Evolutionary conservation across 1,139 yeast species (phyloP).

Genomic region (Yamadazyma friedrichii): DNA sequence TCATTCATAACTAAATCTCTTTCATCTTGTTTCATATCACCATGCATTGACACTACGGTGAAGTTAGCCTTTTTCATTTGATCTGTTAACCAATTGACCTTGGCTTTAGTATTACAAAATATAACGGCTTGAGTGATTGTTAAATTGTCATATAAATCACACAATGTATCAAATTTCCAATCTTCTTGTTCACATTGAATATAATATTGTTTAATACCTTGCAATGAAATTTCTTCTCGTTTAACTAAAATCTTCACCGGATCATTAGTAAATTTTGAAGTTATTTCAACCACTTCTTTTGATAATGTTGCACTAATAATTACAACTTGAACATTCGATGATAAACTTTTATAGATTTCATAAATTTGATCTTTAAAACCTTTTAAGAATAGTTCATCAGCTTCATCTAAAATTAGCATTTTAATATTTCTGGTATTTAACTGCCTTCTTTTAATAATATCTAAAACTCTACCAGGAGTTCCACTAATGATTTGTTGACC

Average conservation of each 20-base stretch:
- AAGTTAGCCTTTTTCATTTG: conserved; percentile 78
- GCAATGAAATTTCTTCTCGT: conserved; percentile 83
- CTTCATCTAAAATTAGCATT: conserved; percentile 88
- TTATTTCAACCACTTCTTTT: conserved; percentile 79
- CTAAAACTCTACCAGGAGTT: conserved; percentile 93
- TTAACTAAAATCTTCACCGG: conserved; percentile 90
- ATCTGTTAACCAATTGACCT: conserved; percentile 88
- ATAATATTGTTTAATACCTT: conserved; percentile 86
- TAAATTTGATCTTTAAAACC: conserved; percentile 93
- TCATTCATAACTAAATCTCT: conserved; percentile 89
- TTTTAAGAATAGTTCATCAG: conserved; percentile 86
- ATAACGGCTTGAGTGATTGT: conserved; percentile 96
- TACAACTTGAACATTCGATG: conserved; percentile 84
- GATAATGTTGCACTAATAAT: conserved; percentile 94
- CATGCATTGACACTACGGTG: conserved; percentile 93
- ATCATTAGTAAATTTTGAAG: conserved; percentile 83
- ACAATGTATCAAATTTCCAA: conserved; percentile 92
- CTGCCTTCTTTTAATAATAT: conserved; percentile 77
- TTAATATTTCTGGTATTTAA: conserved; percentile 69
- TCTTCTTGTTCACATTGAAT: conserved; percentile 88
- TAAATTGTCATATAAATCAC: conserved; percentile 90
- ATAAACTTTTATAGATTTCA: conserved; percentile 79
- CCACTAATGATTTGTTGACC: conserved; percentile 96
- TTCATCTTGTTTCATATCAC: conserved; percentile 94
- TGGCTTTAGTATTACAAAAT: conserved; percentile 88